Evolutionary conservation across 305 asterid species (phyloP).

Genomic region (Rubia tinctorum): DNA sequence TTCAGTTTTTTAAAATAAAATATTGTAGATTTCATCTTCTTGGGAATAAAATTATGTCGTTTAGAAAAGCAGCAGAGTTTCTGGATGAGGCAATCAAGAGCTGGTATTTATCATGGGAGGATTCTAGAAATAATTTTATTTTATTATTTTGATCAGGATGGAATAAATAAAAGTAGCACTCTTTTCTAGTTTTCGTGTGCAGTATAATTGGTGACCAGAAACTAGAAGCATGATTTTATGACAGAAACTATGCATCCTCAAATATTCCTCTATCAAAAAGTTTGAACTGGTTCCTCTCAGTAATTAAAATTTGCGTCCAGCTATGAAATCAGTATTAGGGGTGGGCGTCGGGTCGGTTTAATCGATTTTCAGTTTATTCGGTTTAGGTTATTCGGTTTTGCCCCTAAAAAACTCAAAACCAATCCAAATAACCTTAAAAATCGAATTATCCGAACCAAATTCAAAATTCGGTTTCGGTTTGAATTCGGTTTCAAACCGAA

Average conservation of each 20-base stretch:
- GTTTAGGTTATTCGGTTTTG: no score
- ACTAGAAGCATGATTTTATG: neutral
- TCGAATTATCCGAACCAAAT: no score
- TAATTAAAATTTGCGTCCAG: neutral
- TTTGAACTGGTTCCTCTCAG: neutral
- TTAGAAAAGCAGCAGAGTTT: neutral
- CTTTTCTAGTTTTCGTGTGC: neutral
- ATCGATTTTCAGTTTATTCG: no score
- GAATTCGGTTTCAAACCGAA: no score
- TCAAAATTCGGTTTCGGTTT: no score
- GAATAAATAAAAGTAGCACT: neutral
- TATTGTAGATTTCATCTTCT: neutral
- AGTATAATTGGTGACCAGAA: neutral
- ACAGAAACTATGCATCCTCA: neutral
- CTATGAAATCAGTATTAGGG: neutral
- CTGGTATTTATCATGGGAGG: neutral
- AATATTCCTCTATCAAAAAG: neutral
- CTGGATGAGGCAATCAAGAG: neutral
- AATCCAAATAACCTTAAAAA: no score
- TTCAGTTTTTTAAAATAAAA: neutral
- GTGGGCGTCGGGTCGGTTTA: no score
- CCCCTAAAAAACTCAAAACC: no score
- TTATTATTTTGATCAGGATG: neutral
- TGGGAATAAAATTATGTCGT: neutral
- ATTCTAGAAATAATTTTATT: neutral